Evolutionary conservation across 129 eudicot genomes (phyloP).

Genomic region (Arctium minus): DNA sequence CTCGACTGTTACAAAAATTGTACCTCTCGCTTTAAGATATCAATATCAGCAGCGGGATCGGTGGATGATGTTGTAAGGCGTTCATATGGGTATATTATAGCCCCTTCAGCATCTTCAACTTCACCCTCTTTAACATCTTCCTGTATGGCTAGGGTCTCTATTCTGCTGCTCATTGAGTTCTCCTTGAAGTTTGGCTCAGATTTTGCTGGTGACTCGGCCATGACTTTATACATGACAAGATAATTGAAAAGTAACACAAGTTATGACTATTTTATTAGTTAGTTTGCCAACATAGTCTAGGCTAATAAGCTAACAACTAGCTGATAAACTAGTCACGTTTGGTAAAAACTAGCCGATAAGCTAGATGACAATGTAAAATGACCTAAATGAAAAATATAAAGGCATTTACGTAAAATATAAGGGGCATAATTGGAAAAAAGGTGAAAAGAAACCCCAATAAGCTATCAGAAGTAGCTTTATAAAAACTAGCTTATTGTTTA

Average conservation of each 20-base stretch:
- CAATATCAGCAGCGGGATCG: slow-evolving; percentile 72
- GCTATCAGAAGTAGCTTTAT: background rate
- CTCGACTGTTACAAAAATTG: background rate
- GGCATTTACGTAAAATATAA: no score
- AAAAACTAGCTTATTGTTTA: background rate
- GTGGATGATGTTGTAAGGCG: slow-evolving; percentile 61
- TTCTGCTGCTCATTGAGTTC: slow-evolving; percentile 46
- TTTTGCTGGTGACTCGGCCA: slow-evolving; percentile 48
- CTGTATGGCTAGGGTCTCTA: slow-evolving; percentile 64
- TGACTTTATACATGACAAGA: slow-evolving; percentile 33
- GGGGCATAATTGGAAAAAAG: background rate
- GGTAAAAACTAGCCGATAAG: background rate
- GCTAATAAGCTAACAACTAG: background rate
- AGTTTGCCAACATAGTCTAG: background rate
- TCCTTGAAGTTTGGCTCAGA: slow-evolving; percentile 53
- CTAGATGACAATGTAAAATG: background rate
- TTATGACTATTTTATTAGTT: background rate
- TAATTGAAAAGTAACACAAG: background rate
- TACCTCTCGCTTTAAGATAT: slow-evolving; percentile 94
- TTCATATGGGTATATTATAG: slow-evolving; percentile 64
- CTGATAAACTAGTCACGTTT: no score
- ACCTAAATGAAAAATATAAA: background rate
- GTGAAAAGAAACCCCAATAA: background rate
- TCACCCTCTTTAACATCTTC: slow-evolving; percentile 82
- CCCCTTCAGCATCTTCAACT: slow-evolving; percentile 84